phyloP scores from a whole-genome alignment of 306 rosid species.

The Glycine tomentella region DNA sequence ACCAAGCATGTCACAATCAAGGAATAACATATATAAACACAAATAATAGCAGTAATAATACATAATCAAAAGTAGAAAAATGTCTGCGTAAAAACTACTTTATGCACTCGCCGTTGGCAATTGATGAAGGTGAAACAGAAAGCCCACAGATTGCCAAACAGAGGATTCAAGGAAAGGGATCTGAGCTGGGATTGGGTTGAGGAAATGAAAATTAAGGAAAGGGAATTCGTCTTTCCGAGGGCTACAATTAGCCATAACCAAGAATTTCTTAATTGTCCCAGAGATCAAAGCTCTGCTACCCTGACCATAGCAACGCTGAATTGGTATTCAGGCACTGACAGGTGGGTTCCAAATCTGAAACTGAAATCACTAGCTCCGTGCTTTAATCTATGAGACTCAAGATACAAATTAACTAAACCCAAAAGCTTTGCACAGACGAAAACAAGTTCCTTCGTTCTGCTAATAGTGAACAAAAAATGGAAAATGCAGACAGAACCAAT shows the following conservation, averaged over 20 bases:
- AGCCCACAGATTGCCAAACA: background rate
- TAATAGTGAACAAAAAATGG: background rate
- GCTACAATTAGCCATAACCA: background rate
- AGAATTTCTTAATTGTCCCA: too few relatives aligned
- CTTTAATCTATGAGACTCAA: too few relatives aligned
- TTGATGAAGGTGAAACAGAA: background rate
- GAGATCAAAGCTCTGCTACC: background rate
- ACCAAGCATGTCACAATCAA: background rate
- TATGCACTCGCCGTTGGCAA: background rate
- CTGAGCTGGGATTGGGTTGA: background rate
- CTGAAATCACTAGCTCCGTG: too few relatives aligned
- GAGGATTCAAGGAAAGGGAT: background rate
- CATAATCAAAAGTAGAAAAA: background rate
- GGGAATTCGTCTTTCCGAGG: background rate
- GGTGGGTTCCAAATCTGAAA: too few relatives aligned
- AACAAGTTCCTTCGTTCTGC: background rate
- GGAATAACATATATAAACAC: background rate
- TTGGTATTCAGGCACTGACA: background rate
- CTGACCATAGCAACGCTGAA: background rate
- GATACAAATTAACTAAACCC: background rate
- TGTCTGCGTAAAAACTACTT: background rate
- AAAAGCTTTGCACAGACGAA: background rate
- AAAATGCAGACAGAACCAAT: background rate
- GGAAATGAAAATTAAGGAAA: conserved; percentile 11
- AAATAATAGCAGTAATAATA: background rate